Base-by-base conservation (phyloP, 2,329 filamentous ascomycete species). In the Bipolaris oryzae region DNA sequence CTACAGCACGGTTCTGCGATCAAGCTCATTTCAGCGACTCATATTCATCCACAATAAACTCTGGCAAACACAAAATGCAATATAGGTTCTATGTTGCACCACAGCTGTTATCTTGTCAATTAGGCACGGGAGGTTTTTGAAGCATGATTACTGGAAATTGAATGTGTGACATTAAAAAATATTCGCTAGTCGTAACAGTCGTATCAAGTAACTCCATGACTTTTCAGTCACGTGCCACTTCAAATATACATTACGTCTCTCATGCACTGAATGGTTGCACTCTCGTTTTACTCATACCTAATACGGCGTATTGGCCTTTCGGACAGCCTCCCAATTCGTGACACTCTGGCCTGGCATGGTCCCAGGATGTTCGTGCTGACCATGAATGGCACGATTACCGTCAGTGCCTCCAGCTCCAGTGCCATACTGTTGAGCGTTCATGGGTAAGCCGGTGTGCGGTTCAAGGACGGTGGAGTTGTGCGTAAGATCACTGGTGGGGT, bases 341-440 rank as follows among this genome's bases (percentile, higher is more conserved):
- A 39, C 31, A 23, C 34, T 28, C 31, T 52, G 44, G 28, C 43
- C 51, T 15, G 57, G 9, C 28, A 35, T 37, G 23, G 37, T 31
- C 28, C 51, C 51, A 48, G 55, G 28, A 52, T 54, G 53, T 7
- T 52, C 25, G 42, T 74, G 70, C 31, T 64, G 63, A 16, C 73
- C 73, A 5, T 53, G 50, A 9, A 77, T 67, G 31, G 67, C 58
- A 2, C 53, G 41, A 13, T 72, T 73, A 1, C 66, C 76, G 61
- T 79, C 77, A 0, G 71, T 76, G 2, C 77, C 77, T 15, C 75
- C 75, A 9, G 62, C 52, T 2, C 75, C 76, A 49, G 67, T 65
- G 13, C 77, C 77, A 44, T 76, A 78, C 53, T 74, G 73, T 43
- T 67, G 74, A 0, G 73, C 68, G 47, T 79, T 76, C 75, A 77